These are phyloP conservation scores for Ophiostoma australiae DNA, from an alignment of 2,329 filamentous ascomycete species.

Conservation along the genomic window DNA sequence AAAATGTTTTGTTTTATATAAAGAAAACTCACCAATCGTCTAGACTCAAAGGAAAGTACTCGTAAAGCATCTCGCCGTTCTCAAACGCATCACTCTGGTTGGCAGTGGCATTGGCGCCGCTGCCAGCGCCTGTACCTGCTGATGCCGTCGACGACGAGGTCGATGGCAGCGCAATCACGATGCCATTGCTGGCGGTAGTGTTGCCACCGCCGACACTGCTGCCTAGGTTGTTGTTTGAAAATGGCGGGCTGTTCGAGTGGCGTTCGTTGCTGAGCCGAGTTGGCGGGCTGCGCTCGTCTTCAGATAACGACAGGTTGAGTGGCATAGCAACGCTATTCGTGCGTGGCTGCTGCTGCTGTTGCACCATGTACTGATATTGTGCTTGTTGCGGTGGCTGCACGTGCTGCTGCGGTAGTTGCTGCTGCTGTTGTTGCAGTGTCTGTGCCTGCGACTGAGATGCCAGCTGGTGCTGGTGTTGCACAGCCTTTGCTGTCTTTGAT, in stretches of 20 bases:
- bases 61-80: slow-evolving; percentile 78
- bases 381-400: slow-evolving; percentile 17
- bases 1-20: background rate
- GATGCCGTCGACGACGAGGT: background rate
- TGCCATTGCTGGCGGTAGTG: background rate
- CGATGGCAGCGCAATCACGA: background rate
- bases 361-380: slow-evolving; percentile 19
- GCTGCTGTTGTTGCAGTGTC: slow-evolving; percentile 18
- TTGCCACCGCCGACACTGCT: background rate
- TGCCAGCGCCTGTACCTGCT: slow-evolving; percentile 27
- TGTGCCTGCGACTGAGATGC: slow-evolving; percentile 24
- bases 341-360: slow-evolving; percentile 26
- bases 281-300: slow-evolving; percentile 52
- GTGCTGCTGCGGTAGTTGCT: slow-evolving; percentile 12
- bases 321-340: slow-evolving; percentile 34
- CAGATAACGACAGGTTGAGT: slow-evolving; percentile 53
- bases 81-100: slow-evolving; percentile 54
- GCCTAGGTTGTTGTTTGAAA: slow-evolving; percentile 32
- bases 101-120: background rate
- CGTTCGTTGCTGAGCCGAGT: slow-evolving; percentile 47
- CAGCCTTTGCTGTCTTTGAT: slow-evolving; percentile 7
- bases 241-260: slow-evolving; percentile 41
- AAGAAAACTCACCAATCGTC: slow-evolving; percentile 65
- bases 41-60: slow-evolving; percentile 87
- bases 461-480: slow-evolving; percentile 15